Base-by-base conservation (phyloP, 139 green algal genomes). In the Micractinium sp. region DNA sequence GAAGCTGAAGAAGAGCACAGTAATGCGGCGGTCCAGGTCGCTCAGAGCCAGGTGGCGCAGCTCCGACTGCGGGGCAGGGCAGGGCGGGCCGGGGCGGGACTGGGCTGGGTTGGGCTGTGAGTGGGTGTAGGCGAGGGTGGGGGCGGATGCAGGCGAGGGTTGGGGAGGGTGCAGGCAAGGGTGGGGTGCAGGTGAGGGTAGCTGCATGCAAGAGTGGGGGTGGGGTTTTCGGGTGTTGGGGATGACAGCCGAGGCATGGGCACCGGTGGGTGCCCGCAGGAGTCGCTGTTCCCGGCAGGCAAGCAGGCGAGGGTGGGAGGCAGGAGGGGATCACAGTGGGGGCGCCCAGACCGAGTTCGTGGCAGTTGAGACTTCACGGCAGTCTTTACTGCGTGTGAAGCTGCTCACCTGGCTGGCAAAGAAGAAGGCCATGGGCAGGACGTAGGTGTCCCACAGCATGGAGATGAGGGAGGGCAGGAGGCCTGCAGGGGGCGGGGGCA, bases 381-480 rank as follows among this genome's bases (percentile, higher is more conserved):
- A n/a, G n/a, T n/a, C n/a, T n/a, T n/a, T n/a, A n/a, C n/a, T n/a
- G n/a, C n/a, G n/a, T n/a, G n/a, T n/a, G n/a, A n/a, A n/a, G n/a
- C n/a, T 13, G 9, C 79, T 25, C 29, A 66, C 82, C 82, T 87
- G 82, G 13, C 47, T 7, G 25, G 61, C 41, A 33, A 79, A 67
- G 63, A 77, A 87, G 63, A 87, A 77, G 18, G 38, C 36, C 53
- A 79, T 67, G 35, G 82, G 82, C 35, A 87, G 67, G 35, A 87
- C 82, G 53, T 79, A 88, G 2, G 83, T 88, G 67, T 88, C 83
- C 67, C 67, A 88, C 0, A 56, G 12, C 83, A 81, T 88, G 1
- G 67, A 81, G 83, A 88, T 88, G 66, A 81, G 29, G 27, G 83
- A 80, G 18, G 83, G 83, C 41, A 88, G 67, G 67, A 88, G 67